Conservation (phyloP, 495 filamentous ascomycete genomes). For the Xylaria palmicola region DNA sequence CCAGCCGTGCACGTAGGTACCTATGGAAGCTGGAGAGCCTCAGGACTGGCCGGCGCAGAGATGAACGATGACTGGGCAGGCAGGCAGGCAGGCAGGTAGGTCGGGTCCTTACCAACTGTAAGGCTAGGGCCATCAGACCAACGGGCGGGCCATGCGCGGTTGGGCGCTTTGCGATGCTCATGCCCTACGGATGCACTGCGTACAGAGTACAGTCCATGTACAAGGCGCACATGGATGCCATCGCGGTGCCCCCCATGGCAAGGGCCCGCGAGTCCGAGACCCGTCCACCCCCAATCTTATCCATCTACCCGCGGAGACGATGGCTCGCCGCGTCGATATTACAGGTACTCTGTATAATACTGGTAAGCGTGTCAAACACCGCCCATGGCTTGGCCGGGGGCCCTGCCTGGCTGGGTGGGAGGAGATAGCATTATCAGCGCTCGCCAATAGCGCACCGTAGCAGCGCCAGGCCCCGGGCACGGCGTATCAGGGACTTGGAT, state of each 20-base stretch:
- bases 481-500: constrained; percentile 5
- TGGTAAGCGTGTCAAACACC: neutral
- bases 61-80: constrained; percentile 2
- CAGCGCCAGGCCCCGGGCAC: neutral
- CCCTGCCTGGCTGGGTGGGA: constrained; percentile 1
- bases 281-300: constrained; percentile 10
- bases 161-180: neutral
- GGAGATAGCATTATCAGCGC: neutral
- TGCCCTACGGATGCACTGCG: neutral
- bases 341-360: neutral
- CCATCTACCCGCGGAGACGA: constrained; percentile 14
- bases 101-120: neutral
- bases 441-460: neutral
- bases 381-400: neutral
- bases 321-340: neutral
- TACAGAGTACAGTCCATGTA: constrained; percentile 9
- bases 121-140: neutral
- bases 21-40: constrained; percentile 2
- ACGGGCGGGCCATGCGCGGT: constrained; percentile 2
- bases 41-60: neutral
- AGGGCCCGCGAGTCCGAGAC: constrained; percentile 3
- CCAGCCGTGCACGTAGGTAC: neutral
- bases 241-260: neutral
- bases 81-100: neutral
- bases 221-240: constrained; percentile 5